These are phyloP conservation scores for Suillus tomentosus DNA, from an alignment of 768 basidiomycete genomes.

Conservation along the genomic window DNA sequence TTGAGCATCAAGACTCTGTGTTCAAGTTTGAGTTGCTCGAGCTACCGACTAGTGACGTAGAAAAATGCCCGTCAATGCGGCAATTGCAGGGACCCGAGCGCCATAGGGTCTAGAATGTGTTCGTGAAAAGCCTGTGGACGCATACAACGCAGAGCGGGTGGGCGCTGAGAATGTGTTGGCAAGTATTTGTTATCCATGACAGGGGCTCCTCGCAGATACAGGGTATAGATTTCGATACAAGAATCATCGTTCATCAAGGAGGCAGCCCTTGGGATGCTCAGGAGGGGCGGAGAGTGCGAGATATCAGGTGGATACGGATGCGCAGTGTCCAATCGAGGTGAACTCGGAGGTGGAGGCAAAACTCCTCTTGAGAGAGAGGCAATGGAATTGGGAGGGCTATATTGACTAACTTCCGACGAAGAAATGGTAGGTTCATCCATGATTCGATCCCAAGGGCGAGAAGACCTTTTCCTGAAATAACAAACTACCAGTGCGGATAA, in stretches of 20 bases:
- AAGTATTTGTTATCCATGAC: conserved; percentile 11
- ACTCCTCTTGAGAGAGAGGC: not conserved
- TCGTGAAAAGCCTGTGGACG: not conserved
- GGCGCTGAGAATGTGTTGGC: conserved; percentile 12
- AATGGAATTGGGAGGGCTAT: conserved; percentile 1
- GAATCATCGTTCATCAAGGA: conserved; percentile 8
- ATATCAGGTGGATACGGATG: not conserved
- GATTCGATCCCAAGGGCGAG: conserved; percentile 3
- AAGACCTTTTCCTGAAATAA: conserved; percentile 13
- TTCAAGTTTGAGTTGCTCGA: conserved; percentile 23
- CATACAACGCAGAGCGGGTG: conserved; percentile 1
- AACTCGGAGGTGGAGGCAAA: not conserved
- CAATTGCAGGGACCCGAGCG: not conserved
- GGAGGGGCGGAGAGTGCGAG: not conserved
- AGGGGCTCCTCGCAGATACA: conserved; percentile 10
- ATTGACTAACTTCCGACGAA: conserved; percentile 13
- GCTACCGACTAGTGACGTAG: conserved; percentile 81
- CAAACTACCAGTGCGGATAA: conserved; percentile 7
- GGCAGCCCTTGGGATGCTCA: conserved; percentile 6
- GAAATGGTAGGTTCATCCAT: not conserved
- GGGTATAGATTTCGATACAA: conserved; percentile 4
- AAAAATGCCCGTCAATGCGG: conserved; percentile 45
- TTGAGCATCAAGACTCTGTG: conserved; percentile 9
- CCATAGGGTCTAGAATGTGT: not conserved
- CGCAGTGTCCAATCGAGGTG: not conserved